Percentiles rank a stretch among this genome's conserved stretches.
Conservation (phyloP, 257 asterid genomes). For the Solanum etuberosum region DNA sequence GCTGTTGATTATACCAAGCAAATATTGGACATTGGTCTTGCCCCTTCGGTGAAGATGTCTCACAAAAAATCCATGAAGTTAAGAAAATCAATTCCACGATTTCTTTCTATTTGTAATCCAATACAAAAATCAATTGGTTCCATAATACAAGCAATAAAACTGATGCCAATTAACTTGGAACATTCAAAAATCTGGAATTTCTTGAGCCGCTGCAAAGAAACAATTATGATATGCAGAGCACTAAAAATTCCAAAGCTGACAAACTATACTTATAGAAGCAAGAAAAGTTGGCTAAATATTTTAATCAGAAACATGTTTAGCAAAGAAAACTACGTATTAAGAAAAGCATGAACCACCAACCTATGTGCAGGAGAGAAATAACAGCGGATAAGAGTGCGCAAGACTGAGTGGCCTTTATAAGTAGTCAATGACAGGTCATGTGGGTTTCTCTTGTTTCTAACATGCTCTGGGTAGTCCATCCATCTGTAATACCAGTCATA, state of each 20-base stretch:
- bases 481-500: constrained; percentile 83
- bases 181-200: not conserved
- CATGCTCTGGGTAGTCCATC: constrained; percentile 66
- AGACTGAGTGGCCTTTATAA: constrained; percentile 73
- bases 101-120: not conserved
- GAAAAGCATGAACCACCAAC: constrained; percentile 21
- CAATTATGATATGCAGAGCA: not conserved
- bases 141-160: not conserved
- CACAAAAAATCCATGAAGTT: not conserved
- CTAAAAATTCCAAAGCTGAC: not conserved
- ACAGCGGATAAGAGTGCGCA: constrained; percentile 87
- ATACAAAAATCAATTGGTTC: not conserved
- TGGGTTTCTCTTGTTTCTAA: constrained; percentile 29
- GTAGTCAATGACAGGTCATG: constrained; percentile 76
- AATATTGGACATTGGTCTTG: not conserved
- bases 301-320: not conserved
- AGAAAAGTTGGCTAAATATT: not conserved
- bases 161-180: not conserved
- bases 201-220: not conserved
- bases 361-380: constrained; percentile 87
- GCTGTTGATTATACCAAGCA: not conserved
- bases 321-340: not conserved
- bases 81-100: not conserved
- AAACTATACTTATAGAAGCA: not conserved
- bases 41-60: not conserved